Evolutionary conservation across 352 stramenopile genomes (phyloP).

Genomic region (Globisporangium cederbergense): DNA sequence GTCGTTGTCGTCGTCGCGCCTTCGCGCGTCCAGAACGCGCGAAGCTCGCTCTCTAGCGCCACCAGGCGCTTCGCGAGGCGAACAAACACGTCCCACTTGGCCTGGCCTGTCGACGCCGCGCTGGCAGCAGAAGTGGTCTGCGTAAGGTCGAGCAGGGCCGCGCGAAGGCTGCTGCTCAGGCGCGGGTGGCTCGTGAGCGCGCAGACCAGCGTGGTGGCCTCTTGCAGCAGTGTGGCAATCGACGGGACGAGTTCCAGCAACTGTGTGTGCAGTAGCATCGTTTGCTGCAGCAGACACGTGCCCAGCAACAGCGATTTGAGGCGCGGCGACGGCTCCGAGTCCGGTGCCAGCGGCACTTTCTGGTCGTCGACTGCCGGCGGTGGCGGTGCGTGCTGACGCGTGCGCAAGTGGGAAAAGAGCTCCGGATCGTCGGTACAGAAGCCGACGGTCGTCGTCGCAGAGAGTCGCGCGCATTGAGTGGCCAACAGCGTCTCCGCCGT

Average conservation of each 20-base stretch:
- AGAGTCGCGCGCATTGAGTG: neutral
- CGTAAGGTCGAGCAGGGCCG: neutral
- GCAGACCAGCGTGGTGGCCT: conserved; percentile 13
- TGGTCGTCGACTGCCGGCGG: neutral
- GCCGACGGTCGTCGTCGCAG: neutral
- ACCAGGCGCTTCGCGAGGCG: conserved; percentile 26
- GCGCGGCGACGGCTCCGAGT: neutral
- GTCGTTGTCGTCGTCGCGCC: neutral
- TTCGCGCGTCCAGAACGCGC: conserved; percentile 19
- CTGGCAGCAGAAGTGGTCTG: neutral
- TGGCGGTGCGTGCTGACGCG: neutral
- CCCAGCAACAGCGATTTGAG: conserved; percentile 17
- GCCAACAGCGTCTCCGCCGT: neutral
- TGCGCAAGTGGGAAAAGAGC: conserved; percentile 3
- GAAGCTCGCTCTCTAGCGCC: conserved; percentile 24
- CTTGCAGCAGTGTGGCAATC: conserved; percentile 16
- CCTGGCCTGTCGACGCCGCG: neutral
- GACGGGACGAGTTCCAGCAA: conserved; percentile 25
- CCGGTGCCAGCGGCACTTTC: neutral
- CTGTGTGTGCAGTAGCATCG: conserved; percentile 24
- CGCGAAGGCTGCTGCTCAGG: neutral
- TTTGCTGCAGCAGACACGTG: conserved; percentile 29
- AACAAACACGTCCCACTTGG: conserved; percentile 19
- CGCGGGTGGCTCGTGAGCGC: conserved; percentile 8
- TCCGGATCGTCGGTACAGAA: conserved; percentile 3